Conservation (phyloP, 2,329 filamentous ascomycete species). For the Cytospora piceicola region DNA sequence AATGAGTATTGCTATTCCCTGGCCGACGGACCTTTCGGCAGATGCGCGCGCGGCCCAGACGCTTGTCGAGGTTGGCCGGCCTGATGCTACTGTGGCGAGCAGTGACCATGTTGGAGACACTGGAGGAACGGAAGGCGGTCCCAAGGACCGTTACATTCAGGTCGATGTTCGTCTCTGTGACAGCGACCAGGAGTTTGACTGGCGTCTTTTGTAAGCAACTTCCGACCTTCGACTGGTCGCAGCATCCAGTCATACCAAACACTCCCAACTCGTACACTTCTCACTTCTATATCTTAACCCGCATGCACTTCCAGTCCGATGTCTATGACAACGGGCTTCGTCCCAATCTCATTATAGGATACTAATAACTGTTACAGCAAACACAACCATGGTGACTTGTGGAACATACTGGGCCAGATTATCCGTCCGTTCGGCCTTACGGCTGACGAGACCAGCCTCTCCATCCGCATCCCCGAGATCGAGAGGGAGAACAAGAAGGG, state of each 20-base stretch:
- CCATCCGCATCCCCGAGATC: constrained; percentile 69
- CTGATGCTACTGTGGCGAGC: constrained; percentile 26
- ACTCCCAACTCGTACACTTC: not conserved
- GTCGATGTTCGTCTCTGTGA: constrained; percentile 67
- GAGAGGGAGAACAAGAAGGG: constrained; percentile 61
- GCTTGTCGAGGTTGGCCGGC: not conserved
- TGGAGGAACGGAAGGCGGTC: constrained; percentile 14
- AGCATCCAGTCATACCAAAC: not conserved
- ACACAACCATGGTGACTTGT: constrained; percentile 72
- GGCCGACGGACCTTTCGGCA: constrained; percentile 44
- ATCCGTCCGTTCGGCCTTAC: constrained; percentile 70
- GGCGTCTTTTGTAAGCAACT: constrained; percentile 59
- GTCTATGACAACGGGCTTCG: not conserved
- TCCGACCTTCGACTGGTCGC: not conserved
- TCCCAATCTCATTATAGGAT: not conserved
- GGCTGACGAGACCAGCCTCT: constrained; percentile 64
- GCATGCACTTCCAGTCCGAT: not conserved
- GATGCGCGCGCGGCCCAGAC: not conserved
- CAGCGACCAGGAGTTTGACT: constrained; percentile 51
- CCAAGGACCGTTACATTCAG: constrained; percentile 58
- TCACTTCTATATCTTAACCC: not conserved
- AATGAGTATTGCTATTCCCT: constrained; percentile 58
- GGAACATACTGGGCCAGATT: constrained; percentile 65
- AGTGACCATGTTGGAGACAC: constrained; percentile 8
- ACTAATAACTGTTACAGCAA: constrained; percentile 40